Evolutionary conservation across 2,329 filamentous ascomycete genomes (phyloP), one percentile per base, ranked within the genome.

Genomic region (Pseudogymnoascus sp.): DNA sequence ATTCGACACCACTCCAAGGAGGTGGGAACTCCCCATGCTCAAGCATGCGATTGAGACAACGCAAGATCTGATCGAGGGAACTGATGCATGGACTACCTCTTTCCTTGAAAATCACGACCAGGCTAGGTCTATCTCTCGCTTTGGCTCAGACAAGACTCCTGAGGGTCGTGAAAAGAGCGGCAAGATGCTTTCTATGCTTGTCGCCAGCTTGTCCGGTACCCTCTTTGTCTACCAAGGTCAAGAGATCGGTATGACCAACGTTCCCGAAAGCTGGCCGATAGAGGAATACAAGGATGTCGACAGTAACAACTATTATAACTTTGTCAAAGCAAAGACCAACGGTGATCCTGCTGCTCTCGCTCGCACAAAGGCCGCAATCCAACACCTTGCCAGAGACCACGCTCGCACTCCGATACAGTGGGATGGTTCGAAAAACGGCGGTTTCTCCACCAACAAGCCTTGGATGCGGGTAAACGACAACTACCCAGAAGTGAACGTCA

Each of bases 71-170:
- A 79, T 83, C 60, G 74, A 77, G 28, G 79, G 78, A 28, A 82
- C 78, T 1, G 81, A 83, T 50, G 79, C 78, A 5, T 85, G 83
- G 83, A 84, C 81, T 0, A 85, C 84, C 0, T 77, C 81, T 0
- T 89, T 87, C 69, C 77, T 83, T 62, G 85, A 88, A 69, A 88
- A 88, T 67, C 85, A 88, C 71, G 85, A 88, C 69, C 80, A 85
- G 64, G 79, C 80, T 2, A 78, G 85, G 0, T 81, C 80, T 1
- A 74, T 87, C 4, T 82, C 81, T 2, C 78, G 84, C 2, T 83
- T 80, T 64, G 31, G 14, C n/a, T 68, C 66, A 7, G 70, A 72
- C 21, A 12, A 28, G 40, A 59, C 66, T 5, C 69, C 69, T 1
- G 59, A 68, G 42, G 69, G 63, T 63, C 65, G 69, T 14, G 67